Base-by-base conservation (phyloP, 345 rosid genomes). In the Camelina hispida region DNA sequence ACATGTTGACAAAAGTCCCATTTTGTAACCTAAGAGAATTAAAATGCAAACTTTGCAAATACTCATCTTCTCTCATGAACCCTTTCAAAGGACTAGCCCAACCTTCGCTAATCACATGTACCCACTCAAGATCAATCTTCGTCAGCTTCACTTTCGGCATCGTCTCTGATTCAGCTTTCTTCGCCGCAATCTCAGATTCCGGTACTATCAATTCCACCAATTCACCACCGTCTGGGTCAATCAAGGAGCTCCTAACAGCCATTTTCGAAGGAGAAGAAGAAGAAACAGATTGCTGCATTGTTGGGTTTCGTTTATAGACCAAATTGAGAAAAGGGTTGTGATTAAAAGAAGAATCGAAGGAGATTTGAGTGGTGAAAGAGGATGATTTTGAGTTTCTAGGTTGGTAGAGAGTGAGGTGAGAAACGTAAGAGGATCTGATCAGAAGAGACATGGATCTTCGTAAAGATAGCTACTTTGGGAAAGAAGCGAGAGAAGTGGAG, bases 81-180 rank as follows among this genome's bases (percentile, higher is more conserved):
- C 98, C 99, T 83, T 78, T 83, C 60, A 95, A 72, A 20, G 98
- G 99, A 79, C 94, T 95, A 46, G 99, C 96, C 98, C 98, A 95
- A 0, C 99, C 99, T 68, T 95, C 97, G 54, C 93, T 81, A 12
- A 90, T 82, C 82, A 95, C 98, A 23, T 93, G 99, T 15, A 88
- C 91, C 99, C 99, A 96, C 84, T 96, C 98, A 32, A 89, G 58
- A 76, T 95, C 99, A 23, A 90, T 86, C 84, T 81, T 81, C 8
- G 87, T 85, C 63, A 95, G 81, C 76, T 62, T 73, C 75, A 86
- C 96, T 80, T 71, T 85, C 20, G 92, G 91, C 88, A 92, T 74
- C 53, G 86, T 48, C 52, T 83, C 90, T 1, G 96, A 87, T 71
- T 93, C 96, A 12, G 22, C 34, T 20, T 80, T 80, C 82, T 81